Base-by-base conservation (phyloP, 805 yeast species). In the Candida piceae region DNA sequence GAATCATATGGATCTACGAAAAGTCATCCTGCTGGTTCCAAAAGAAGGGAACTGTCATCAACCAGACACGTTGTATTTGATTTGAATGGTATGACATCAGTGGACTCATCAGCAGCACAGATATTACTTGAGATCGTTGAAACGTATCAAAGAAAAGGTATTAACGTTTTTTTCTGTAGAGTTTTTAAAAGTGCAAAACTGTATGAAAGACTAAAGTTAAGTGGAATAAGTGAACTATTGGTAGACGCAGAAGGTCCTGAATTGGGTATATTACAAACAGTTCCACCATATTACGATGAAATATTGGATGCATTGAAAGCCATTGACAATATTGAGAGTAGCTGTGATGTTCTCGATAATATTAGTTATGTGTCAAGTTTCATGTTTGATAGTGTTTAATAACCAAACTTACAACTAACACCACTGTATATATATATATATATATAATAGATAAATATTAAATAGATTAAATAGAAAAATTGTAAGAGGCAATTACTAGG, bases 21-120 rank as follows among this genome's bases (percentile, higher is more conserved):
- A 33, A 74, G 73, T 12, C 96, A 88, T 52, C 96, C 96, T 1
- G 84, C 87, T 1, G 38, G 44, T 3, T 35, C 40, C 8, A 42
- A 36, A 13, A 37, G 37, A 12, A 34, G 41, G 9, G 41, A 41
- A 16, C 73, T 73, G 17, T 64, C 64, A 44, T 62, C 67, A 3
- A 63, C 67, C 55, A 69, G 72, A 40, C 70, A 73, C 41, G 66
- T 87, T n/a, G 66, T 88, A 1, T 74, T 87, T 49, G 95, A 87
- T 50, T 60, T 89, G 44, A 71, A 80, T 38, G 95, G 95, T 2
- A 84, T 88, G 94, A 75, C 84, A 3, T 71, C 70, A 4, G 70
- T 87, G 38, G 96, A 87, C 48, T 75, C 94, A 0, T 72, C 86
- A 1, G 95, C 95, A 0, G 79, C 84, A 0, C 88, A 84, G 46